phyloP scores from a whole-genome alignment of 2,329 filamentous ascomycete species.

The Pseudocercospora eumusae region DNA sequence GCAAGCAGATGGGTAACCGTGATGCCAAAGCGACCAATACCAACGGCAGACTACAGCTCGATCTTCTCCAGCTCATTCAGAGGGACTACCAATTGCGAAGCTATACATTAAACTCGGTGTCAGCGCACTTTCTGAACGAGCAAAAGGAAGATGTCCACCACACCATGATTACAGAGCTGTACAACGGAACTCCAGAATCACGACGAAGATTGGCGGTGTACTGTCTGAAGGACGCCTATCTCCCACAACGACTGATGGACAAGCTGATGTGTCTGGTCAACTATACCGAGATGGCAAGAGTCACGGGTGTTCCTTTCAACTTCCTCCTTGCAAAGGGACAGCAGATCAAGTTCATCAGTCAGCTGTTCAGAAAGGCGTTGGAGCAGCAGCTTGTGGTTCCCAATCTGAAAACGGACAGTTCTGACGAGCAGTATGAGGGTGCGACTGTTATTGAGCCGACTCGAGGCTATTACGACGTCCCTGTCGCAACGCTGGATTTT shows the following conservation, averaged over 20 bases:
- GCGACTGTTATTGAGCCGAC: constrained; percentile 96
- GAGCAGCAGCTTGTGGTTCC: constrained; percentile 94
- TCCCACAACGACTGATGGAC: constrained; percentile 92
- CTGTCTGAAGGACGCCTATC: constrained; percentile 94
- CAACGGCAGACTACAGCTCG: constrained; percentile 87
- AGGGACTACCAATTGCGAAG: constrained; percentile 92
- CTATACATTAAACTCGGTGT: constrained; percentile 96
- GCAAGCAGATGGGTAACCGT: constrained; percentile 96
- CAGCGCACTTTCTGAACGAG: constrained; percentile 89
- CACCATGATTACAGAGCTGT: constrained; percentile 98
- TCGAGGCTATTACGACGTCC: constrained; percentile 90
- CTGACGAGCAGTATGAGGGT: constrained; percentile 92
- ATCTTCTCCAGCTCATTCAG: constrained; percentile 91
- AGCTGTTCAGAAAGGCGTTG: constrained; percentile 90
- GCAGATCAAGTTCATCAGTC: constrained; percentile 96
- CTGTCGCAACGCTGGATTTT: constrained; percentile 96
- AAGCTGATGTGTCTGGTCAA: constrained; percentile 98
- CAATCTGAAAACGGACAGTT: constrained; percentile 68
- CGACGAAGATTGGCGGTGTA: constrained; percentile 88
- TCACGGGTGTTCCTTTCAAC: constrained; percentile 97
- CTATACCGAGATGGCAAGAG: constrained; percentile 99
- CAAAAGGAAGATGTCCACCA: constrained; percentile 99
- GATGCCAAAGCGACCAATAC: constrained; percentile 95
- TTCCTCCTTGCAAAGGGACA: constrained; percentile 88
- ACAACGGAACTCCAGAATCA: constrained; percentile 93